Percentiles rank a stretch among this genome's conserved stretches.
phyloP scores from a whole-genome alignment of 352 stramenopile species.

The Globisporangium paddicum region DNA sequence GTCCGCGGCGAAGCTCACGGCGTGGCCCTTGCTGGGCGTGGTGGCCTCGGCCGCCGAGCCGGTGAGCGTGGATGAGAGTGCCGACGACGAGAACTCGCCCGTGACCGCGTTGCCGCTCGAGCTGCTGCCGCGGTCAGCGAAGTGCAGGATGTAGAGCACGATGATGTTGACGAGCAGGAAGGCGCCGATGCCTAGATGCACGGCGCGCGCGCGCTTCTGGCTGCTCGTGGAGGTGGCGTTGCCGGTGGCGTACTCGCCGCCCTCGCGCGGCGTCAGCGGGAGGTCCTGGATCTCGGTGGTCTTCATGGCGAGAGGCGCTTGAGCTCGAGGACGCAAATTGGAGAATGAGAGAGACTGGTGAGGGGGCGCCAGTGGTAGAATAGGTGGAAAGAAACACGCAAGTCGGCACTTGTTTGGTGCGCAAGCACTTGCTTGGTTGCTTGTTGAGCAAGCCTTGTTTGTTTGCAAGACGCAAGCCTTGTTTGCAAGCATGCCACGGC shows the following conservation, averaged over 20 bases:
- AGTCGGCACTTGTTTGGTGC: not conserved
- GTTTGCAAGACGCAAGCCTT: not conserved
- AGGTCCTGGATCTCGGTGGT: constrained; percentile 20
- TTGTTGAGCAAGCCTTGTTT: not conserved
- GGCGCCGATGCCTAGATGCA: constrained; percentile 29
- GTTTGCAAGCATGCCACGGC: not conserved
- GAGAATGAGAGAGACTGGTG: constrained; percentile 17
- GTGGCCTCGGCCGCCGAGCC: constrained; percentile 13
- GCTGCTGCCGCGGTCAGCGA: constrained; percentile 45
- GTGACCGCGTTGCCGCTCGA: constrained; percentile 19
- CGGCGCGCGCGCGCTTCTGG: constrained; percentile 27
- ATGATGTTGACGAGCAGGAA: constrained; percentile 82
- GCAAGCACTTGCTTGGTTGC: not conserved
- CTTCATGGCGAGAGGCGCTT: constrained; percentile 18
- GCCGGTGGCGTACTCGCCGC: constrained; percentile 26
- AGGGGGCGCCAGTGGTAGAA: not conserved
- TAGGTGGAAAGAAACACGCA: constrained; percentile 8
- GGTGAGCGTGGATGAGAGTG: constrained; percentile 15
- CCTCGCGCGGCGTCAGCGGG: constrained; percentile 42
- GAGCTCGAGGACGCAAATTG: constrained; percentile 14
- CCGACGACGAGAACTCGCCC: constrained; percentile 32
- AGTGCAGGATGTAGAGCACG: constrained; percentile 80
- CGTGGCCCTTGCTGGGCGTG: constrained; percentile 36
- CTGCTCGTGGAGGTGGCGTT: constrained; percentile 1
- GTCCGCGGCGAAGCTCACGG: constrained; percentile 51